Base-by-base conservation (phyloP, 2,329 filamentous ascomycete species). In the Penicillium frequentans region DNA sequence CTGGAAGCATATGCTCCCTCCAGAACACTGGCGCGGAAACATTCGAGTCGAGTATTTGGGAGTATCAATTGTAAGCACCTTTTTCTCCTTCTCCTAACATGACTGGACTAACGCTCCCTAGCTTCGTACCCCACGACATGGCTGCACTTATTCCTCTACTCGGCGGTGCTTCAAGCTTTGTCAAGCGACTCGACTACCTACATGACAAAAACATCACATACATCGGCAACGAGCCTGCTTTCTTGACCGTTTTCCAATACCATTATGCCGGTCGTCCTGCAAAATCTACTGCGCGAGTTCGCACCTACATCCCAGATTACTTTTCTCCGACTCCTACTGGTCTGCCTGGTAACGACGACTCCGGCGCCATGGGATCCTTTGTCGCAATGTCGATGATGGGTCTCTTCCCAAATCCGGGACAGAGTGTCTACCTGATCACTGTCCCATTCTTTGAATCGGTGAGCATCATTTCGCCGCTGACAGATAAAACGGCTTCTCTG, bases 301-400 rank as follows among this genome's bases (percentile, higher is more conserved):
- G 88, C 64, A 83, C 78, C 61, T 89, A 88, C 65, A 87, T 89
- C 39, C 86, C 86, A 0, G 72, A 74, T 1, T 84, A 78, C 64
- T 90, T 89, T 74, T 78, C 81, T 59, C 78, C 82, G 1, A 82
- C 81, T 0, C 73, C 83, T 0, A 73, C 56, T 1, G 87, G 86
- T 0, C 80, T 89, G 1, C 86, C 87, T 0, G 87, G 87, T 0
- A 89, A 90, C 66, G 86, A 89, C 62, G 87, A 90, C 68, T 82
- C 80, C 35, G 87, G 87, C 4, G 85, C 87, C 1, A 89, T 89
- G 86, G 86, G 86, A 33, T 82, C 81, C 0, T 89, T 89, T 59
- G 75, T 84, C 1, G 84, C 84, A 0, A 83, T 89, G 14, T 76
- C 81, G 8, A 88, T 89, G 86, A 83, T 89, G 78, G 87, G 87